These are phyloP conservation scores for Pichia cephalocereana DNA, from an alignment of 805 yeast genomes.

Conservation along the genomic window DNA sequence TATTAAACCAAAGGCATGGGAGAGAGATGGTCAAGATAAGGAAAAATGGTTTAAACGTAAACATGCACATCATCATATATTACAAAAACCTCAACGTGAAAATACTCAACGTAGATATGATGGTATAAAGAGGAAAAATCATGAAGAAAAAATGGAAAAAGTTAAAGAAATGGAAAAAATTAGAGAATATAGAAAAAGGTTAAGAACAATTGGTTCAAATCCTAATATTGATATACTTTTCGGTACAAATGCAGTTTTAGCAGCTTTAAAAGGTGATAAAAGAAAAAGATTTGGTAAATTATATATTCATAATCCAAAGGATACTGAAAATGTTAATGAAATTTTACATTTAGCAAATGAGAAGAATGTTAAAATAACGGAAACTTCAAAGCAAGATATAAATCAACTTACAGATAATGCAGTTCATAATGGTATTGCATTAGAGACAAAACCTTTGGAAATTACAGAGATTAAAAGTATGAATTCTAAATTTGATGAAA, in stretches of 20 bases:
- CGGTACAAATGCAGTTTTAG: slow-evolving; percentile 67
- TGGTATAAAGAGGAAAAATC: slow-evolving; percentile 4
- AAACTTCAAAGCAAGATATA: slow-evolving; percentile 39
- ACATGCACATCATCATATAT: slow-evolving; percentile 60
- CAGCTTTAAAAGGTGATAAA: slow-evolving; percentile 52
- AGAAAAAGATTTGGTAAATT: slow-evolving; percentile 46
- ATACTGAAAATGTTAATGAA: slow-evolving; percentile 25
- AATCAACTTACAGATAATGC: slow-evolving; percentile 55
- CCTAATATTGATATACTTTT: slow-evolving; percentile 60
- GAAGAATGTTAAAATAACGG: slow-evolving; percentile 28
- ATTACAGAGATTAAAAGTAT: slow-evolving; percentile 9
- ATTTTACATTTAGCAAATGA: slow-evolving; percentile 40
- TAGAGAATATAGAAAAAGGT: slow-evolving; percentile 9
- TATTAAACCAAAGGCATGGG: slow-evolving; percentile 54
- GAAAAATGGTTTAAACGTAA: slow-evolving; percentile 53
- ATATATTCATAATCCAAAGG: slow-evolving; percentile 32
- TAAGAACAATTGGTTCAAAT: slow-evolving; percentile 20
- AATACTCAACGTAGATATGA: slow-evolving; percentile 7
- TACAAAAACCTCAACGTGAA: slow-evolving; percentile 25
- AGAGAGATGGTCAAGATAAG: slow-evolving; percentile 47
- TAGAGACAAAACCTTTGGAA: slow-evolving; percentile 52
- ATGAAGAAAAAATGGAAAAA: slow-evolving; percentile 12
- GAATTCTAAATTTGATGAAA: neutral
- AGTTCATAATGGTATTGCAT: slow-evolving; percentile 73
- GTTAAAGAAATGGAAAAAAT: slow-evolving; percentile 1